A percentile compares a stretch with the other conserved stretches of the same genome.
Conservation (phyloP, 2,329 filamentous ascomycete genomes). For the Xylaria sp. region DNA sequence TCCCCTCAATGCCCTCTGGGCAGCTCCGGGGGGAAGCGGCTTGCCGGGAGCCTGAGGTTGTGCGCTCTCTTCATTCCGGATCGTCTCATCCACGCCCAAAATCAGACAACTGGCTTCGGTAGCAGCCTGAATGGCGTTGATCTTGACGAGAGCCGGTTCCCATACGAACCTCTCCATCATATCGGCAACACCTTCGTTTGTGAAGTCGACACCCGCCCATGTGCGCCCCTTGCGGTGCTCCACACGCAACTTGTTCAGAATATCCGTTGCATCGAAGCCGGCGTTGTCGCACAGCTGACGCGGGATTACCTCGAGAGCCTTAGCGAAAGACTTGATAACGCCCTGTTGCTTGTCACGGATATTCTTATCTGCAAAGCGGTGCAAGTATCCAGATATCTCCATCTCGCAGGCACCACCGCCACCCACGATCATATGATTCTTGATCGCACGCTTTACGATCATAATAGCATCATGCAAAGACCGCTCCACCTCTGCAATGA, state of each 20-base stretch:
- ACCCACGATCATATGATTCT: constrained; percentile 93
- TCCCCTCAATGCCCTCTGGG: constrained; percentile 86
- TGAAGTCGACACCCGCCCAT: constrained; percentile 97
- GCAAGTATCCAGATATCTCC: constrained; percentile 94
- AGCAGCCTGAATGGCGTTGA: constrained; percentile 92
- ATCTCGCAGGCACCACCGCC: constrained; percentile 96
- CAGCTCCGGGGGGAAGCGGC: constrained; percentile 80
- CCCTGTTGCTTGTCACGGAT: constrained; percentile 95
- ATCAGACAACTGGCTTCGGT: constrained; percentile 97
- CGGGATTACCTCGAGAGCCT: constrained; percentile 95
- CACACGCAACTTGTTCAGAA: constrained; percentile 93
- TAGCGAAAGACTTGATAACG: constrained; percentile 97
- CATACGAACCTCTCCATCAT: constrained; percentile 97
- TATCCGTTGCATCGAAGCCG: constrained; percentile 97
- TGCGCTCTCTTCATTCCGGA: constrained; percentile 95
- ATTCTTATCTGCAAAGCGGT: constrained; percentile 91
- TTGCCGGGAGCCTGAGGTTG: constrained; percentile 82
- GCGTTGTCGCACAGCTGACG: constrained; percentile 98
- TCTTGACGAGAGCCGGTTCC: constrained; percentile 96
- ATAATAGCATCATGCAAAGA: constrained; percentile 99
- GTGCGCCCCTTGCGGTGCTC: constrained; percentile 93
- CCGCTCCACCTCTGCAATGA: constrained; percentile 98
- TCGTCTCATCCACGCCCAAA: constrained; percentile 96
- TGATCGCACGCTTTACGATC: constrained; percentile 98
- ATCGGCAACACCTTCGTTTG: constrained; percentile 89